Percentiles rank a stretch among this genome's conserved stretches.
Conservation (phyloP, 805 yeast genomes). For the Sungouiella thailandica region DNA sequence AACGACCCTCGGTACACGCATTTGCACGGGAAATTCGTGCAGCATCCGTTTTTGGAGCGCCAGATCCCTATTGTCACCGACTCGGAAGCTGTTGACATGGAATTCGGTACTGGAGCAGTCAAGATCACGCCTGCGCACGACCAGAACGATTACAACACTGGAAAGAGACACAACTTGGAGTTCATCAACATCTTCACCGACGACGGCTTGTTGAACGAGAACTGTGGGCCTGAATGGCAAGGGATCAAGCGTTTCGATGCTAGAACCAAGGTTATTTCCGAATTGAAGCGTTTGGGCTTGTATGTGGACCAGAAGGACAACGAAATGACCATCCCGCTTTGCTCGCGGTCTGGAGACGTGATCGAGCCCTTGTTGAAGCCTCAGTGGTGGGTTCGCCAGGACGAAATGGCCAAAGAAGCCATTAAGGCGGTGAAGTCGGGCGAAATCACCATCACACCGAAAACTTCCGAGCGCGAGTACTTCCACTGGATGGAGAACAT, state of each 20-base stretch:
- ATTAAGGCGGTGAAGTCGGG: slow-evolving; percentile 82
- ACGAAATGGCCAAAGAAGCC: slow-evolving; percentile 83
- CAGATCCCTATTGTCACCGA: slow-evolving; percentile 86
- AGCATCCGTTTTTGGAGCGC: slow-evolving; percentile 86
- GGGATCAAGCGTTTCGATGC: slow-evolving; percentile 96
- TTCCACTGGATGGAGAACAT: slow-evolving; percentile 93
- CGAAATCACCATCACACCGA: slow-evolving; percentile 75
- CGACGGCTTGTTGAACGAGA: slow-evolving; percentile 83
- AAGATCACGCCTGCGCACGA: slow-evolving; percentile 99
- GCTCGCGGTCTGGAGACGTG: slow-evolving; percentile 95
- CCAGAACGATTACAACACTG: slow-evolving; percentile 92
- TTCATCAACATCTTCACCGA: slow-evolving; percentile 88
- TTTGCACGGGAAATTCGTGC: slow-evolving; percentile 86
- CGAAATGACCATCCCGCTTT: slow-evolving; percentile 91
- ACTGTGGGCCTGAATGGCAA: slow-evolving; percentile 82
- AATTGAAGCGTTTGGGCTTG: slow-evolving; percentile 68
- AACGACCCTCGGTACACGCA: slow-evolving; percentile 89
- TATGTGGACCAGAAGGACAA: slow-evolving; percentile 84
- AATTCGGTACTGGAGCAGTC: slow-evolving; percentile 99
- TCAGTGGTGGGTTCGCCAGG: slow-evolving; percentile 98
- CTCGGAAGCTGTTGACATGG: slow-evolving; percentile 95
- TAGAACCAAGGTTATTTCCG: slow-evolving; percentile 75
- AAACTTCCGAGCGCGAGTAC: slow-evolving; percentile 87
- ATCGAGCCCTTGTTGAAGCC: slow-evolving; percentile 97
- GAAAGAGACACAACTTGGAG: slow-evolving; percentile 88